phyloP scores from a whole-genome alignment of 2,329 filamentous ascomycete genomes.

The Tolypocladium ophioglossoides region DNA sequence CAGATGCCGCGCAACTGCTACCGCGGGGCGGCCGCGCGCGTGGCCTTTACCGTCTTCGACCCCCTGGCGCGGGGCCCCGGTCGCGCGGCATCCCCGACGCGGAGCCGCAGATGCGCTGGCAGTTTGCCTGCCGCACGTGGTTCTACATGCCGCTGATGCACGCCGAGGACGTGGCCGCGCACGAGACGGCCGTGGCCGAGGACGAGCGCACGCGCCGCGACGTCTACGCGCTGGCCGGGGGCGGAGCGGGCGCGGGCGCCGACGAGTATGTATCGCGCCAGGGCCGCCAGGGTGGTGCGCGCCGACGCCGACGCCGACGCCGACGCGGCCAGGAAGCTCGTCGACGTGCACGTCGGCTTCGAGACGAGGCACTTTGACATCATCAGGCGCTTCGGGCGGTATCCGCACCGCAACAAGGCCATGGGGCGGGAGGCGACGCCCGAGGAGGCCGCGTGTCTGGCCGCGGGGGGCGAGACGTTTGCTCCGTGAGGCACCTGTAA shows the following conservation, averaged over 20 bases:
- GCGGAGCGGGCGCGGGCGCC: not conserved
- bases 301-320: constrained; percentile 13
- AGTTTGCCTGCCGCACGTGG: constrained; percentile 36
- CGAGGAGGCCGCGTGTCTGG: constrained; percentile 40
- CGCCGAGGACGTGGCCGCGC: constrained; percentile 36
- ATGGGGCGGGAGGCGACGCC: constrained; percentile 36
- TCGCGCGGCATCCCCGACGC: constrained; percentile 23
- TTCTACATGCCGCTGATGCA: constrained; percentile 52
- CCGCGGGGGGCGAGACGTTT: constrained; percentile 31
- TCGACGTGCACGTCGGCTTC: constrained; percentile 16
- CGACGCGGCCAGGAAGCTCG: constrained; percentile 13
- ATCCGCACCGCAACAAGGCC: constrained; percentile 45
- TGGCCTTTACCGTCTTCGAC: constrained; percentile 46
- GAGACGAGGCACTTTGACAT: constrained; percentile 38
- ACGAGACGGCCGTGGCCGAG: constrained; percentile 25
- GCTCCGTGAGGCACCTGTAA: too few relatives aligned
- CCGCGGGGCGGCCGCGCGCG: constrained; percentile 31
- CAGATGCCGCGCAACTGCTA: constrained; percentile 54
- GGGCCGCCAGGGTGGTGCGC: constrained; percentile 16
- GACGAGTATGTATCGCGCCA: constrained; percentile 13
- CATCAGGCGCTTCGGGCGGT: constrained; percentile 43
- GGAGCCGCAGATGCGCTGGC: constrained; percentile 19
- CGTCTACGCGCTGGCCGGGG: constrained; percentile 17
- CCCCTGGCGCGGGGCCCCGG: constrained; percentile 35
- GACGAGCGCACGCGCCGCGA: constrained; percentile 21